Evolutionary conservation across 2,329 filamentous ascomycete genomes (phyloP).

Genomic region (Diaporthe citrichinensis): DNA sequence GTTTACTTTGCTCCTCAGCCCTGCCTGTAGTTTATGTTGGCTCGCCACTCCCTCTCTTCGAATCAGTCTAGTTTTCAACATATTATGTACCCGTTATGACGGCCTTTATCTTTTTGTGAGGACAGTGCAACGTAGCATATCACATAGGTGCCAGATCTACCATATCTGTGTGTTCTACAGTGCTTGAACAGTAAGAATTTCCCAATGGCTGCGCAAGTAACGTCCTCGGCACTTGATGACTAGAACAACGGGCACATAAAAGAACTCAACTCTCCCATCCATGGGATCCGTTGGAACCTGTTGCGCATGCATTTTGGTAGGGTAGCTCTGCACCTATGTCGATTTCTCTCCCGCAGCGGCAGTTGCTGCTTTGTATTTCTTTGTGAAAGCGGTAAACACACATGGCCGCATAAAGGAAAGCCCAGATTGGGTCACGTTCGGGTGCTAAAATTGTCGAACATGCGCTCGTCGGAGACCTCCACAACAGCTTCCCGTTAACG

Average conservation of each 20-base stretch:
- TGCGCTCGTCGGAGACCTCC: background rate
- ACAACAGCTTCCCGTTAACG: background rate
- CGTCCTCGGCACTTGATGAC: background rate
- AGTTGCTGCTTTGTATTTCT: background rate
- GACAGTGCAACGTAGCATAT: too few species aligned
- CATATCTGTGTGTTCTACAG: too few species aligned
- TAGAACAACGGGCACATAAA: background rate
- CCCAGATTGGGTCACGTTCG: background rate
- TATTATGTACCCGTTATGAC: too few species aligned
- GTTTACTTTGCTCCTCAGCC: too few species aligned
- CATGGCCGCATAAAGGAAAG: background rate
- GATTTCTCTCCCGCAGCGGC: background rate
- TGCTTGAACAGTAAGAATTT: background rate
- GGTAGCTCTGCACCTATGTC: background rate
- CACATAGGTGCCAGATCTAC: too few species aligned
- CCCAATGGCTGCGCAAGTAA: background rate
- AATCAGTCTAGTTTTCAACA: too few species aligned
- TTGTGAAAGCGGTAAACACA: background rate
- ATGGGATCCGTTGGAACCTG: background rate
- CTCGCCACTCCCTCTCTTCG: too few species aligned
- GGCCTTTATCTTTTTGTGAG: too few species aligned
- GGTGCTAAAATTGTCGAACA: background rate
- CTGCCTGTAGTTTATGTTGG: too few species aligned
- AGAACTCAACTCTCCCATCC: too few species aligned
- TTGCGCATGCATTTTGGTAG: background rate